Percentiles rank a stretch among this genome's conserved stretches.
These are phyloP conservation scores for Coprinopsis strossmayeri DNA, from an alignment of 768 basidiomycete species.

Conservation along the genomic window DNA sequence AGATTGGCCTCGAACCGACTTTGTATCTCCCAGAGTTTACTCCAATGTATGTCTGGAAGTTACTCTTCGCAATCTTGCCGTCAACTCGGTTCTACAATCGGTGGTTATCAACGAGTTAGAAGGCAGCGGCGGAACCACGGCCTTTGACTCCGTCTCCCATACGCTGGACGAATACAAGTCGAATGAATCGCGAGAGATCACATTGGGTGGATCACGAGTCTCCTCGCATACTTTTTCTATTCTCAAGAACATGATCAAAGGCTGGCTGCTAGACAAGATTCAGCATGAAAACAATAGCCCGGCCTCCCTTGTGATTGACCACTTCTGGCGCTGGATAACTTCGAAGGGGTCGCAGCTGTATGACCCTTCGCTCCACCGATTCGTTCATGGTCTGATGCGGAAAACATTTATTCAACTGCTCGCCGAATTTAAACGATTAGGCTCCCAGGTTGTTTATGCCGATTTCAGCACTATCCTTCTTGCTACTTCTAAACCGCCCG, in stretches of 20 bases:
- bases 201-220: slow-evolving; percentile 84
- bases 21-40: slow-evolving; percentile 79
- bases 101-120: slow-evolving; percentile 96
- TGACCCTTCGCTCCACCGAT: slow-evolving; percentile 88
- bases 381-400: slow-evolving; percentile 92
- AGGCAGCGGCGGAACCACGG: slow-evolving; percentile 88
- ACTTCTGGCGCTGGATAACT: slow-evolving; percentile 98
- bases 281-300: slow-evolving; percentile 59
- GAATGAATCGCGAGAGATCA: slow-evolving; percentile 64
- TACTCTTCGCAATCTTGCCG: slow-evolving; percentile 84
- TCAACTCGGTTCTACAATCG: slow-evolving; percentile 91
- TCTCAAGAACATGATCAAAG: slow-evolving; percentile 81
- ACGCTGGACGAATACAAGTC: slow-evolving; percentile 86
- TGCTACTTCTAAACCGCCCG: slow-evolving; percentile 92
- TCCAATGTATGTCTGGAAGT: slow-evolving; percentile 91
- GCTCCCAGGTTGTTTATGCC: slow-evolving; percentile 89
- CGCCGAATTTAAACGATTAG: slow-evolving; percentile 93
- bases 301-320: slow-evolving; percentile 71
- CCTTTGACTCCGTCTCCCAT: slow-evolving; percentile 89
- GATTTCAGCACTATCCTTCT: slow-evolving; percentile 89
- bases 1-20: slow-evolving; percentile 80
- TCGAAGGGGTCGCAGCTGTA: slow-evolving; percentile 82
- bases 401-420: slow-evolving; percentile 97
- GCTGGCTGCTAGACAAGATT: slow-evolving; percentile 87
- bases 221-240: slow-evolving; percentile 83